A percentile compares a stretch with the other conserved stretches of the same genome.
These are phyloP conservation scores for Rheum nobile DNA, from an alignment of 148 eudicot genomes.

Conservation along the genomic window DNA sequence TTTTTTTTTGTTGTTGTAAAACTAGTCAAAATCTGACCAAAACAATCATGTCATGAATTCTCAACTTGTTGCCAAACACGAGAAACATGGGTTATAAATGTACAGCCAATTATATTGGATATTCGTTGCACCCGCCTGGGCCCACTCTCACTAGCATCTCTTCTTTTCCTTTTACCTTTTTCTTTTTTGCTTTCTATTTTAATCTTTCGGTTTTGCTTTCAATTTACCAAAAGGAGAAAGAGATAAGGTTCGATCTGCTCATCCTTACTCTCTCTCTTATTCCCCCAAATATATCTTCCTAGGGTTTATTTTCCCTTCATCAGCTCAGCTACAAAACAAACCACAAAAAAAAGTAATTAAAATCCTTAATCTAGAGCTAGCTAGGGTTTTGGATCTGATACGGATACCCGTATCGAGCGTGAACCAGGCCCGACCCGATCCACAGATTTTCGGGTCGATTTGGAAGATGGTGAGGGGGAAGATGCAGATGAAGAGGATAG, in stretches of 20 bases:
- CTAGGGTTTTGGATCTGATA: background rate
- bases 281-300: background rate
- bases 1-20: too few relatives aligned
- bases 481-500: slow-evolving; percentile 37
- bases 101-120: background rate
- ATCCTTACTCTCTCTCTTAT: background rate
- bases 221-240: slow-evolving; percentile 21
- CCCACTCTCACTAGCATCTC: background rate
- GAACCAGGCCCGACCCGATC: too few relatives aligned
- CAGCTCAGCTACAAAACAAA: background rate
- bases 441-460: too few relatives aligned
- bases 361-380: background rate
- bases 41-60: background rate
- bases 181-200: background rate
- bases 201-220: background rate
- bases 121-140: background rate
- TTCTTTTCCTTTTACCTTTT: background rate
- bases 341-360: background rate
- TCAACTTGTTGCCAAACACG: background rate
- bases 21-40: too few relatives aligned
- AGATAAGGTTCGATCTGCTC: slow-evolving; percentile 10
- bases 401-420: background rate
- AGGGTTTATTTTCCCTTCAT: background rate
- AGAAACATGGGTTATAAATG: background rate
- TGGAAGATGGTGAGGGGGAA: slow-evolving; percentile 36